Evolutionary conservation across 805 yeast species (phyloP).

Genomic region (Candida easanensis): DNA sequence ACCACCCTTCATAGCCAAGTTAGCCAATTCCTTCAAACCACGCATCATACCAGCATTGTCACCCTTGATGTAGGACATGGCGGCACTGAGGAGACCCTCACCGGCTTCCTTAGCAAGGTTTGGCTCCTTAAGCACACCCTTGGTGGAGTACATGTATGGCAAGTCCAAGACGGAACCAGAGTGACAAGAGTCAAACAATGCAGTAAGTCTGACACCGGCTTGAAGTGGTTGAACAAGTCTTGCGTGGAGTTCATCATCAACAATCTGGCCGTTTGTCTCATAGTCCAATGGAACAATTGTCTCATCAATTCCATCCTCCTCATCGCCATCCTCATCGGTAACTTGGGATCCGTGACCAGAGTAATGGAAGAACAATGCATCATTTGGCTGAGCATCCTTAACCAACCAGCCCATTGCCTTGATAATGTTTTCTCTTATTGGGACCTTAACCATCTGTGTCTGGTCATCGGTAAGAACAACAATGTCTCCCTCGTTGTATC

Average conservation of each 20-base stretch:
- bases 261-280: conserved; percentile 60
- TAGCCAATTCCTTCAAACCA: conserved; percentile 41
- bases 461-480: conserved; percentile 61
- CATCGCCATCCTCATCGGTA: conserved; percentile 68
- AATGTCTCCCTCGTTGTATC: conserved; percentile 52
- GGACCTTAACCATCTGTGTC: conserved; percentile 46
- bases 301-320: conserved; percentile 71
- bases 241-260: conserved; percentile 74
- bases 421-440: conserved; percentile 67
- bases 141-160: conserved; percentile 78
- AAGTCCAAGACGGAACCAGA: conserved; percentile 81
- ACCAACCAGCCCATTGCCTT: conserved; percentile 84
- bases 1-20: conserved; percentile 38
- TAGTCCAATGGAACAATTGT: conserved; percentile 74
- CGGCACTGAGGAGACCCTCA: conserved; percentile 56
- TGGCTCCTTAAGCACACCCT: conserved; percentile 81
- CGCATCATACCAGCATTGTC: conserved; percentile 44
- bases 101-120: conserved; percentile 76
- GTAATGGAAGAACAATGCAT: conserved; percentile 76
- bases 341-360: conserved; percentile 87
- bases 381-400: conserved; percentile 68
- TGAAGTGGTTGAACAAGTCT: conserved; percentile 67
- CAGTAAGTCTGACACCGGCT: conserved; percentile 74
- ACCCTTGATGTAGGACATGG: conserved; percentile 58
- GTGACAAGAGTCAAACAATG: conserved; percentile 82